Evolutionary conservation across 2,329 filamentous ascomycete species (phyloP).

Genomic region (Fonsecaea pugnacius): DNA sequence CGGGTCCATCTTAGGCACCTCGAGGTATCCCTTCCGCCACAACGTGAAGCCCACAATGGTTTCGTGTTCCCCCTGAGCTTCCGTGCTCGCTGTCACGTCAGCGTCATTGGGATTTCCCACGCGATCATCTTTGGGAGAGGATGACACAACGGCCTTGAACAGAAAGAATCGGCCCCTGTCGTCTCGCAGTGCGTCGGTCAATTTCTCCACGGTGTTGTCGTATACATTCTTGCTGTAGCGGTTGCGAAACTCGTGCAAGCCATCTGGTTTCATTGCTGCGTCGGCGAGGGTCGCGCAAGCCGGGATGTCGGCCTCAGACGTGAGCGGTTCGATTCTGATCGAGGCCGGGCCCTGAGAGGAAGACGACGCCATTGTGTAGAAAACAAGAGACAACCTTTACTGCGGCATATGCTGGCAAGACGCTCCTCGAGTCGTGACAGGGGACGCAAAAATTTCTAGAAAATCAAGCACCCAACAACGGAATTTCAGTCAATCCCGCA

Average conservation of each 20-base stretch:
- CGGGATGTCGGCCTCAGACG: conserved; percentile 28
- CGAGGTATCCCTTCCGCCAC: conserved; percentile 30
- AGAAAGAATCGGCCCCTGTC: conserved; percentile 10
- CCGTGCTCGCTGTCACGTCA: background rate
- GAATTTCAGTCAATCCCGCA: background rate
- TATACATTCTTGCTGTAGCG: conserved; percentile 24
- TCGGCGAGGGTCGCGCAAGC: conserved; percentile 23
- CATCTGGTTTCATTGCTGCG: conserved; percentile 26
- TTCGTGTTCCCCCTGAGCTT: conserved; percentile 10
- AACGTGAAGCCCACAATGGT: conserved; percentile 32
- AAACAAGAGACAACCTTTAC: background rate
- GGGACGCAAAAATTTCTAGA: background rate
- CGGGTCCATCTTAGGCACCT: conserved; percentile 29
- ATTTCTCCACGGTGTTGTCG: conserved; percentile 20
- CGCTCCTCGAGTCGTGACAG: background rate
- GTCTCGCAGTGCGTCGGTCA: conserved; percentile 28
- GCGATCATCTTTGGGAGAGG: conserved; percentile 1
- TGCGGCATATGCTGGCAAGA: background rate
- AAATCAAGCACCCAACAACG: background rate
- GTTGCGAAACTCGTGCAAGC: conserved; percentile 22
- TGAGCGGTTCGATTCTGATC: conserved; percentile 28
- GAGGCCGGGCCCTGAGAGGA: background rate
- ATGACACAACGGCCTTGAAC: conserved; percentile 31
- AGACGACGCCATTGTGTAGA: background rate
- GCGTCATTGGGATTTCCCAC: background rate